phyloP scores from a whole-genome alignment of 108 stramenopile species.

The Nannochloropsis gaditana region DNA sequence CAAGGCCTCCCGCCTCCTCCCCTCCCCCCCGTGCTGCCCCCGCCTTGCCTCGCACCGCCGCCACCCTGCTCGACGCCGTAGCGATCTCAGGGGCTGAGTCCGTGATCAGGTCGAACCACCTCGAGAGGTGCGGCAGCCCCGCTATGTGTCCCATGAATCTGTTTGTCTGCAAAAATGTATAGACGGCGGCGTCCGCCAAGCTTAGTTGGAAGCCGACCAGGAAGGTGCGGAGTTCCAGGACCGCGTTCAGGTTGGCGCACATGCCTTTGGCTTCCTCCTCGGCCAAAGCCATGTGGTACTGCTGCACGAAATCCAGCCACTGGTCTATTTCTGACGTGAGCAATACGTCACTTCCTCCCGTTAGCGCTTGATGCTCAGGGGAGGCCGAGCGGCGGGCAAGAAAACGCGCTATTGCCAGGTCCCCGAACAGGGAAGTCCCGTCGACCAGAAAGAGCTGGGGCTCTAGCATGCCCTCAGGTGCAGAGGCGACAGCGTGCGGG shows the following conservation, averaged over 20 bases:
- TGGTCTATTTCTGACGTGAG: slow-evolving; percentile 61
- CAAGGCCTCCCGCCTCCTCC: background rate
- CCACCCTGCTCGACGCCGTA: background rate
- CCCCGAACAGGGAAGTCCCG: slow-evolving; percentile 44
- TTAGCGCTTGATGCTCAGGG: background rate
- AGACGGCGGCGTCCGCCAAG: slow-evolving; percentile 81
- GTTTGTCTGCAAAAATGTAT: background rate
- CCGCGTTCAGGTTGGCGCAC: slow-evolving; percentile 55
- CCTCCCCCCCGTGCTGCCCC: background rate
- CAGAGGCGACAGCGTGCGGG: too few relatives aligned
- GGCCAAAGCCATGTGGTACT: slow-evolving; percentile 57
- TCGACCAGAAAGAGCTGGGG: slow-evolving; percentile 39
- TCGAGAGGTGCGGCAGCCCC: background rate
- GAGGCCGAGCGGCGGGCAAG: slow-evolving; percentile 27
- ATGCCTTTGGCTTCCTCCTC: slow-evolving; percentile 30
- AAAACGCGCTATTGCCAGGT: slow-evolving; percentile 50
- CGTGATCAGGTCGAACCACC: background rate
- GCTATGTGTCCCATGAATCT: background rate
- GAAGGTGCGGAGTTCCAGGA: slow-evolving; percentile 65
- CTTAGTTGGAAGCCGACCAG: slow-evolving; percentile 59
- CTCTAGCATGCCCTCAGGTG: slow-evolving; percentile 24
- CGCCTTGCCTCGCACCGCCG: slow-evolving; percentile 23
- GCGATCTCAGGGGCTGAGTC: slow-evolving; percentile 31
- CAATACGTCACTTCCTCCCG: slow-evolving; percentile 31
- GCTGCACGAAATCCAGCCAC: slow-evolving; percentile 79